Percentiles rank a stretch among this genome's conserved stretches.
These are phyloP conservation scores for Leccinum variabile DNA, from an alignment of 1,284 basidiomycete genomes.

Conservation along the genomic window DNA sequence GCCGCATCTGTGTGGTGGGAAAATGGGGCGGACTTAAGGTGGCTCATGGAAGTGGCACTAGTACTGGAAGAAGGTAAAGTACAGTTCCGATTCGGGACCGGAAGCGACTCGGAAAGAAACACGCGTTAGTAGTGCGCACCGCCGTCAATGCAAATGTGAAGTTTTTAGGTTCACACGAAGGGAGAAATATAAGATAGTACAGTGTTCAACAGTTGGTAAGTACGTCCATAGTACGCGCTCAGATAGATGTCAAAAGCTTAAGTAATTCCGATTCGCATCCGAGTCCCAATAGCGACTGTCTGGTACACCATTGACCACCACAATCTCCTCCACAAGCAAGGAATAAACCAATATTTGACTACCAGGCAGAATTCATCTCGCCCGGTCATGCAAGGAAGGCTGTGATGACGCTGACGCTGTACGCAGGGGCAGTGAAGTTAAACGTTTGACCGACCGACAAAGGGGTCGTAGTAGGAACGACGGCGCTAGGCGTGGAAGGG, in stretches of 20 bases:
- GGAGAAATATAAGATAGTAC: no score
- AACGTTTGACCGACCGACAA: constrained; percentile 51
- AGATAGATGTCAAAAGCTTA: background rate
- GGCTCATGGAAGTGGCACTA: no score
- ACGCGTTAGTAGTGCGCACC: no score
- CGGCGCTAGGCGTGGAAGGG: constrained; percentile 48
- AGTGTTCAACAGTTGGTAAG: no score
- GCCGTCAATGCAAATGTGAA: no score
- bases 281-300: background rate
- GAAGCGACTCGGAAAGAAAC: no score
- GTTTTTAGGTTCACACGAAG: no score
- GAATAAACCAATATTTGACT: background rate
- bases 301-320: background rate
- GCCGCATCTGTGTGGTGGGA: no score
- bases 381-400: background rate
- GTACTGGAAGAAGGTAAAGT: no score
- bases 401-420: constrained; percentile 56
- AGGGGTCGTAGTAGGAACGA: constrained; percentile 46
- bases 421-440: constrained; percentile 55
- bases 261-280: background rate
- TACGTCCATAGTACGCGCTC: no score
- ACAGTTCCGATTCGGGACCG: no score
- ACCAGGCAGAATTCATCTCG: background rate
- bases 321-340: background rate
- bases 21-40: no score